These are phyloP conservation scores for Mediolabrus comicus DNA, from an alignment of 108 stramenopile genomes.

Conservation along the genomic window DNA sequence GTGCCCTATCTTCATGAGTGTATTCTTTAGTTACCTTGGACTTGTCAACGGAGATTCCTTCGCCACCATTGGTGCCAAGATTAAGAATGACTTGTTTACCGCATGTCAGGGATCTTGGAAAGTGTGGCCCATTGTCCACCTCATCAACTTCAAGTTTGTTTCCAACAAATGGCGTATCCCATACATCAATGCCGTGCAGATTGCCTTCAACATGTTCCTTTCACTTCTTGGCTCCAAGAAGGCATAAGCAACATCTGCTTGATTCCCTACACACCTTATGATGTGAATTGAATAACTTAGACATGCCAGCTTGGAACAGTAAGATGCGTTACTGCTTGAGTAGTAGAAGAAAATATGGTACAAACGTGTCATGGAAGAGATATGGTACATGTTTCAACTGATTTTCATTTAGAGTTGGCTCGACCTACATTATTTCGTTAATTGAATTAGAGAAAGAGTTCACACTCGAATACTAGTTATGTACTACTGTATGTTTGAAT, in stretches of 20 bases:
- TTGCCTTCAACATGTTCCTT: conserved; percentile 98
- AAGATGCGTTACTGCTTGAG: neutral
- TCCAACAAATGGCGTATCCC: conserved; percentile 94
- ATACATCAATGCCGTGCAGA: conserved; percentile 97
- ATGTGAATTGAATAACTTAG: neutral
- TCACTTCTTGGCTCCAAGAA: conserved; percentile 94
- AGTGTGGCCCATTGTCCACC: conserved; percentile 96
- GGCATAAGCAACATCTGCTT: conserved; percentile 18
- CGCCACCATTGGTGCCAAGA: conserved; percentile 83
- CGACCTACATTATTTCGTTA: neutral
- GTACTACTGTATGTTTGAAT: no score
- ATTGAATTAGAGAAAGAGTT: neutral
- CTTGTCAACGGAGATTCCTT: conserved; percentile 90
- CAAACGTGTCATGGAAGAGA: neutral
- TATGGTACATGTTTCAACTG: neutral
- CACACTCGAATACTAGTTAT: neutral
- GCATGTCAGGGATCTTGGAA: conserved; percentile 97
- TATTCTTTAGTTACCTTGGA: conserved; percentile 98
- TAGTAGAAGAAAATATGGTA: neutral
- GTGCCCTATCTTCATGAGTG: conserved; percentile 96
- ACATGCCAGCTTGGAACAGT: neutral
- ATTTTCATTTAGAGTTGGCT: neutral
- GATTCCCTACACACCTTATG: neutral
- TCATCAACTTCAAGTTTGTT: conserved; percentile 97
- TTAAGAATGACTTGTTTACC: conserved; percentile 89